Conservation (phyloP, 2,329 filamentous ascomycete species). For the Juglanconis oblonga region DNA sequence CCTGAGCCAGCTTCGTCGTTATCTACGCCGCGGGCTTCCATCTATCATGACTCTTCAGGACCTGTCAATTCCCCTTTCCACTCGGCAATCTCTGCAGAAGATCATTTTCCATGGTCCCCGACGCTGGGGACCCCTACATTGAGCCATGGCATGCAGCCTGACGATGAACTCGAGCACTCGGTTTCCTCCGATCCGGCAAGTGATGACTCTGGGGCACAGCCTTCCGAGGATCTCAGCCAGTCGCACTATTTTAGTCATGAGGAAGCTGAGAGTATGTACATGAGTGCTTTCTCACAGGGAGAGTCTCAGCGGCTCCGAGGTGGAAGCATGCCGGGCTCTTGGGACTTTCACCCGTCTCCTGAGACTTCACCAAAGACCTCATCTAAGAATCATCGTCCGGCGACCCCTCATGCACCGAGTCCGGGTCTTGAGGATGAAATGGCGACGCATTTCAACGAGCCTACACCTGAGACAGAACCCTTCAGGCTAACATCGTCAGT, state of each 20-base stretch:
- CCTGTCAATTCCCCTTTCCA: background rate
- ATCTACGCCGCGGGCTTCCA: slow-evolving; percentile 54
- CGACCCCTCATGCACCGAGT: background rate
- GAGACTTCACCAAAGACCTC: slow-evolving; percentile 18
- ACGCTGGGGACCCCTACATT: background rate
- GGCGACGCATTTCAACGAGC: background rate
- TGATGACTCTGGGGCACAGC: slow-evolving; percentile 27
- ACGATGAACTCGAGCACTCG: slow-evolving; percentile 12
- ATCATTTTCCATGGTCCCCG: slow-evolving; percentile 29
- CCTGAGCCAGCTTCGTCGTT: slow-evolving; percentile 30
- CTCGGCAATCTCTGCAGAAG: slow-evolving; percentile 23
- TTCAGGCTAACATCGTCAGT: background rate
- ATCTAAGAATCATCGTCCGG: slow-evolving; percentile 6
- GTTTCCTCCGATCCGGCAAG: slow-evolving; percentile 26
- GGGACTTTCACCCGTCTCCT: slow-evolving; percentile 39
- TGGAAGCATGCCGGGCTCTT: slow-evolving; percentile 48
- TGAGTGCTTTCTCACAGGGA: slow-evolving; percentile 64
- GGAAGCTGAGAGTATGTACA: slow-evolving; percentile 83
- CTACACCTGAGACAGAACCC: background rate
- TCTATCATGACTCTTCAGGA: slow-evolving; percentile 35
- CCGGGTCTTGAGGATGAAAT: background rate
- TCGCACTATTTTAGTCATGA: slow-evolving; percentile 76
- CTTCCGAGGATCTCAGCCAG: slow-evolving; percentile 46
- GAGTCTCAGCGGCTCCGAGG: slow-evolving; percentile 29
- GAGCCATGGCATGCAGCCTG: background rate